These are phyloP conservation scores for Fusarium sp. DNA, from an alignment of 2,329 filamentous ascomycete genomes.

Conservation along the genomic window DNA sequence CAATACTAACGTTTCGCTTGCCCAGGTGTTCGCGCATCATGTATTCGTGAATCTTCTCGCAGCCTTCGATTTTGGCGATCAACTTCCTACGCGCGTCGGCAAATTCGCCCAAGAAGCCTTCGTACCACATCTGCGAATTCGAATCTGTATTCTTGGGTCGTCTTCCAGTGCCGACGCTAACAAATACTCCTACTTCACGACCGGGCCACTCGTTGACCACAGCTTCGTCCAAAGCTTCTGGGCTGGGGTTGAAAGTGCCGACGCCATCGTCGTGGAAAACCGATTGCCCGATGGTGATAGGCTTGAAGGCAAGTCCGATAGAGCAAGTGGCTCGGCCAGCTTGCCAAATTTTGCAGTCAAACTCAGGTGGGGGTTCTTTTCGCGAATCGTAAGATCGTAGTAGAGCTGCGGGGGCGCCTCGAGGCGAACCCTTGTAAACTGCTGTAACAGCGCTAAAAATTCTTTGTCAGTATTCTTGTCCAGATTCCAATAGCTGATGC, in stretches of 20 bases:
- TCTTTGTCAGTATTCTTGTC: conserved; percentile 19
- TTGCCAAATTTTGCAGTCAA: conserved; percentile 96
- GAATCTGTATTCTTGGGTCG: conserved; percentile 73
- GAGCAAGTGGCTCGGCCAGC: conserved; percentile 94
- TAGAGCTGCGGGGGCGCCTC: conserved; percentile 74
- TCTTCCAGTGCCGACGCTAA: conserved; percentile 95
- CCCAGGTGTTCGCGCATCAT: conserved; percentile 84
- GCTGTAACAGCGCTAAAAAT: conserved; percentile 83
- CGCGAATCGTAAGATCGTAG: conserved; percentile 95
- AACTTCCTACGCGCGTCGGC: conserved; percentile 87
- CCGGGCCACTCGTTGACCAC: conserved; percentile 95
- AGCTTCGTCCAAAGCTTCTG: conserved; percentile 88
- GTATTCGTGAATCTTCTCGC: conserved; percentile 87
- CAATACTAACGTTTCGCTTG: conserved; percentile 81
- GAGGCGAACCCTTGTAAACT: conserved; percentile 84
- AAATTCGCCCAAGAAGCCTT: conserved; percentile 91
- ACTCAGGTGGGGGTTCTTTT: conserved; percentile 89
- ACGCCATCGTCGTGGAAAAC: conserved; percentile 93
- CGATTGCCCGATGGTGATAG: conserved; percentile 91
- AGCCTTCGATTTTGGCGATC: conserved; percentile 93
- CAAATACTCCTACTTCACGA: conserved; percentile 88
- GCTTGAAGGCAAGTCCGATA: conserved; percentile 93
- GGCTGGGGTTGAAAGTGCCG: conserved; percentile 91
- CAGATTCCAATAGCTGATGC: neutral
- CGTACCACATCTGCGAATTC: conserved; percentile 87